Evolutionary conservation across 768 basidiomycete species (phyloP).

Genomic region (Pleurotus salmoneostramineus): DNA sequence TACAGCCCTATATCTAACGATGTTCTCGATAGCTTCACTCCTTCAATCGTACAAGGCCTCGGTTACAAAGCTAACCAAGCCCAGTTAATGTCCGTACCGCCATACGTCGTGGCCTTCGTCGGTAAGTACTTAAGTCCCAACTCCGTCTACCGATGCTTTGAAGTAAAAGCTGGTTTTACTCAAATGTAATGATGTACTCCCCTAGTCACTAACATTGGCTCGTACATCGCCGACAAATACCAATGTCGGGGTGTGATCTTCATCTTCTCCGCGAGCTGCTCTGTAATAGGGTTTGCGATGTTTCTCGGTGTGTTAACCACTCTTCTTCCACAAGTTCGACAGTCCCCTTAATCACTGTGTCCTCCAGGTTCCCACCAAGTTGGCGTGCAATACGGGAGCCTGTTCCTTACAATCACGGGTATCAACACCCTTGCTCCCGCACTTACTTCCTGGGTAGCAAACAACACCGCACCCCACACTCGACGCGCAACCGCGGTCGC

Average conservation of each 20-base stretch:
- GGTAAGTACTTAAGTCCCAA: conserved; percentile 19
- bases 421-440: conserved; percentile 30
- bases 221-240: conserved; percentile 32
- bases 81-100: conserved; percentile 42
- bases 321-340: neutral
- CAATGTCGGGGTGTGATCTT: conserved; percentile 27
- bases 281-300: conserved; percentile 30
- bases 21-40: conserved; percentile 37
- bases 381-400: conserved; percentile 27
- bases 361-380: conserved; percentile 12
- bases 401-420: conserved; percentile 32
- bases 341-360: neutral
- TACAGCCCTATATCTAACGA: neutral
- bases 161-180: no score
- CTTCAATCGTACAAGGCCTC: conserved; percentile 49
- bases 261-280: conserved; percentile 26
- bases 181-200: no score
- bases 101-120: conserved; percentile 29
- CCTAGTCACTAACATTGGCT: conserved; percentile 32
- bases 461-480: conserved; percentile 34
- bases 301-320: conserved; percentile 27
- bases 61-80: conserved; percentile 36
- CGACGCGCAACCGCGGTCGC: conserved; percentile 37
- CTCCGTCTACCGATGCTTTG: no score
- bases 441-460: conserved; percentile 34